Conservation (phyloP, 2,329 filamentous ascomycete genomes). For the Escovopsis sp. region DNA sequence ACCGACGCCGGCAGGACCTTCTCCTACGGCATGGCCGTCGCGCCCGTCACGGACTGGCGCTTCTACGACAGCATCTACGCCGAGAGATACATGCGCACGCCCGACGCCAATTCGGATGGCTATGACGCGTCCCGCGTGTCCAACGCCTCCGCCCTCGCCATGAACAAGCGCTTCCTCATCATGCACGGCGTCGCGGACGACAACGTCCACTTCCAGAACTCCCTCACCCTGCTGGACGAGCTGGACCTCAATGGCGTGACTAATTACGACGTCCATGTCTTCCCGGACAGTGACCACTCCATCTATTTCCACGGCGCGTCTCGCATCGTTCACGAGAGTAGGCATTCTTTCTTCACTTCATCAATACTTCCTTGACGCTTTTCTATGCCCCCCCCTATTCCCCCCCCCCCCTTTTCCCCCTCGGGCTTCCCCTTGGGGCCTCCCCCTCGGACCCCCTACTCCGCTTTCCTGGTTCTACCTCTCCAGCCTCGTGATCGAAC, state of each 20-base stretch:
- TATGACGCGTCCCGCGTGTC: constrained; percentile 62
- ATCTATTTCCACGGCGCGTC: constrained; percentile 94
- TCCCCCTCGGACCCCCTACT: no score
- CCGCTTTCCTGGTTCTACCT: no score
- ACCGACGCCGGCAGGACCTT: constrained; percentile 80
- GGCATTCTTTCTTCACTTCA: constrained; percentile 23
- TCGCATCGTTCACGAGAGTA: constrained; percentile 81
- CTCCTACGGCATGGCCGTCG: constrained; percentile 94
- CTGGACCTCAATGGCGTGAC: constrained; percentile 67
- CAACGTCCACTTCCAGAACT: constrained; percentile 96
- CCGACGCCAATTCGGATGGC: constrained; percentile 62
- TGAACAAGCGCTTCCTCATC: constrained; percentile 75
- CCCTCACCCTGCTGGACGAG: constrained; percentile 71
- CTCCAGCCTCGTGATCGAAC: background rate
- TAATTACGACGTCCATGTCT: constrained; percentile 95
- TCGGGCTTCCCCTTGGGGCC: no score
- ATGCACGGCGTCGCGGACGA: constrained; percentile 97
- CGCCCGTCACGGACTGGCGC: constrained; percentile 95
- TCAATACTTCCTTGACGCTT: no score
- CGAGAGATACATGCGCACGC: constrained; percentile 93
- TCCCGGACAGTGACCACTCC: constrained; percentile 88
- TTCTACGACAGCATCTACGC: constrained; percentile 93
- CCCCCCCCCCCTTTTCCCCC: background rate
- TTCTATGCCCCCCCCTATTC: no score
- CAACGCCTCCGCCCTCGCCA: constrained; percentile 56